Evolutionary conservation across 176 grass and related monocot species (phyloP).

Genomic region (Raddia guianensis): DNA sequence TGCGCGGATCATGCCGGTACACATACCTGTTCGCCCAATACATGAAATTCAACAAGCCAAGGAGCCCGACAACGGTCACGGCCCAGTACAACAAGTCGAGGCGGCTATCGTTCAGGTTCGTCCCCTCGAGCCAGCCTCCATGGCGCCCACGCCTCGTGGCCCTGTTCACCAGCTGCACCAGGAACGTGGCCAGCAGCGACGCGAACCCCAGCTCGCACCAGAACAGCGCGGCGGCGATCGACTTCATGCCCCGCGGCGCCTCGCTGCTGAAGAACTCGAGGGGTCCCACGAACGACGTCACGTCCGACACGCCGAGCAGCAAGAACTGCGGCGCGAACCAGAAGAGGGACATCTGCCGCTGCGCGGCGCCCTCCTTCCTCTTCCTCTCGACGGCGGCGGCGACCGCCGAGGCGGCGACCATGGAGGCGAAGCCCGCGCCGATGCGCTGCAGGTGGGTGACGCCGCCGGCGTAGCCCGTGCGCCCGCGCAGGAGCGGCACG

Average conservation of each 20-base stretch:
- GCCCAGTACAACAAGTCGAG: slow-evolving; percentile 75
- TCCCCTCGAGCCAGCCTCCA: slow-evolving; percentile 70
- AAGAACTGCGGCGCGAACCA: slow-evolving; percentile 62
- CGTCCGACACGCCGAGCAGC: slow-evolving; percentile 55
- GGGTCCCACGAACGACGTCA: slow-evolving; percentile 59
- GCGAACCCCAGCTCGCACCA: slow-evolving; percentile 57
- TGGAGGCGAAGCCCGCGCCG: slow-evolving; percentile 38
- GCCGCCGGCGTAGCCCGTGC: slow-evolving; percentile 45
- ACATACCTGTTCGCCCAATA: slow-evolving; percentile 68
- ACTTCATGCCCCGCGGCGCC: slow-evolving; percentile 61
- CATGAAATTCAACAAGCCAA: slow-evolving; percentile 64
- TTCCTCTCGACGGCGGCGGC: slow-evolving; percentile 56
- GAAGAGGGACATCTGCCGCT: slow-evolving; percentile 58
- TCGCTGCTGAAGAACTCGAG: slow-evolving; percentile 74
- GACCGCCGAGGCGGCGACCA: slow-evolving; percentile 37
- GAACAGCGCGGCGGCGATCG: slow-evolving; percentile 57
- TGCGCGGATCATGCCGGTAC: slow-evolving; percentile 40
- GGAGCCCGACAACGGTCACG: slow-evolving; percentile 37
- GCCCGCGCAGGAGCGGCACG: slow-evolving; percentile 44
- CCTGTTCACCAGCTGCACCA: slow-evolving; percentile 44
- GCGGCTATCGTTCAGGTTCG: slow-evolving; percentile 53
- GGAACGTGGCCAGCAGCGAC: slow-evolving; percentile 43
- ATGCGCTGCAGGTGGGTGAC: slow-evolving; percentile 57
- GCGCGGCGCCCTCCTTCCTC: slow-evolving; percentile 16
- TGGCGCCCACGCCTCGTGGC: slow-evolving; percentile 42